A percentile compares a stretch with the other conserved stretches of the same genome.
Evolutionary conservation across 2,329 filamentous ascomycete species (phyloP).

Genomic region (Calonectria ilicicola): DNA sequence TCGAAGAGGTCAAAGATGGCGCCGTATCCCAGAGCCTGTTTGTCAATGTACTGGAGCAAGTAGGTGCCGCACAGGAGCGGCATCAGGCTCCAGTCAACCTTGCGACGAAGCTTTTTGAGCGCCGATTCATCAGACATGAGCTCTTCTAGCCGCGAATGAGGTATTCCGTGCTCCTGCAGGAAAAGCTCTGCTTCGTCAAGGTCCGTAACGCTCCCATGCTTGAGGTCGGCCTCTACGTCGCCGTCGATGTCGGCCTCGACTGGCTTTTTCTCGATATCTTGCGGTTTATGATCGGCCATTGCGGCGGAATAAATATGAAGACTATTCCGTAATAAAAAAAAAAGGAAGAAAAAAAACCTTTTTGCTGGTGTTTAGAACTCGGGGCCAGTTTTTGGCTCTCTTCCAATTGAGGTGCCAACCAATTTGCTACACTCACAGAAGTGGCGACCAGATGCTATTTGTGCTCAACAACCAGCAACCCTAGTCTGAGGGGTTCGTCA

Average conservation of each 20-base stretch:
- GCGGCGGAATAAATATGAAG: background rate
- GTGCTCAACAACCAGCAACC: background rate
- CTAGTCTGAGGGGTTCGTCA: background rate
- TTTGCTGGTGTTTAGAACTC: background rate
- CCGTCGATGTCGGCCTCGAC: slow-evolving; percentile 30
- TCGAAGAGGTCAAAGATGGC: slow-evolving; percentile 67
- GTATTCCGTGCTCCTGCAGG: slow-evolving; percentile 41
- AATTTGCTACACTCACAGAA: slow-evolving; percentile 7
- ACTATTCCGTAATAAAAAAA: too few relatives aligned
- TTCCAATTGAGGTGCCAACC: background rate
- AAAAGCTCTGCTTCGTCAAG: slow-evolving; percentile 44
- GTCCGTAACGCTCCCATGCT: slow-evolving; percentile 35
- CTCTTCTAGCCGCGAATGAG: slow-evolving; percentile 36
- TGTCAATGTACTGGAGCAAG: slow-evolving; percentile 67
- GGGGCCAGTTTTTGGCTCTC: background rate
- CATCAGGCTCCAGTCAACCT: slow-evolving; percentile 63
- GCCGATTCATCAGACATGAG: slow-evolving; percentile 40
- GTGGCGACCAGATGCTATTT: slow-evolving; percentile 8
- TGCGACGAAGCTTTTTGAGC: slow-evolving; percentile 48
- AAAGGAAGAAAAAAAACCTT: too few relatives aligned
- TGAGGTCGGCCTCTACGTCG: slow-evolving; percentile 41
- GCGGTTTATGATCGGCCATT: slow-evolving; percentile 35
- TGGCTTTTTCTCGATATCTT: slow-evolving; percentile 40
- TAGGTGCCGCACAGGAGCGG: slow-evolving; percentile 64
- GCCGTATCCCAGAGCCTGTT: slow-evolving; percentile 64